phyloP scores from a whole-genome alignment of 2,329 filamentous ascomycete species.

The Coniochaeta hoffmannii region DNA sequence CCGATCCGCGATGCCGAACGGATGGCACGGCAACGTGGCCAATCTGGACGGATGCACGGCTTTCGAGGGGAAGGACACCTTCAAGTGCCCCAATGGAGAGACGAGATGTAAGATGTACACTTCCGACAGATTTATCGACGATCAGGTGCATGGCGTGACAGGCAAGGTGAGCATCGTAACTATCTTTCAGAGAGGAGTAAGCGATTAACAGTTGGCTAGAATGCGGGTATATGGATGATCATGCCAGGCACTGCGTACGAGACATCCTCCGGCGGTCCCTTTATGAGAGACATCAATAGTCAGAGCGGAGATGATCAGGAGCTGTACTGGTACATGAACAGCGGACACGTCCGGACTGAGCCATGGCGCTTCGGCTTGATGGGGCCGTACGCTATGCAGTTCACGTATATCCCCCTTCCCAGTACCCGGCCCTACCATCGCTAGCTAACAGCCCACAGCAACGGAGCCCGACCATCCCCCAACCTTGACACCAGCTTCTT shows the following conservation, averaged over 20 bases:
- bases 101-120: conserved; percentile 57
- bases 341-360: conserved; percentile 48
- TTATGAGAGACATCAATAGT: conserved; percentile 46
- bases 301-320: conserved; percentile 45
- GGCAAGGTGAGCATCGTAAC: conserved; percentile 14
- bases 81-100: conserved; percentile 29
- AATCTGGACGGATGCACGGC: conserved; percentile 15
- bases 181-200: background rate
- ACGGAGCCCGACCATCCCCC: conserved; percentile 33
- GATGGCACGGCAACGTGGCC: conserved; percentile 15
- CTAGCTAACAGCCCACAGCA: conserved; percentile 17
- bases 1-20: conserved; percentile 12
- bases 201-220: conserved; percentile 16
- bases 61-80: conserved; percentile 14
- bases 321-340: conserved; percentile 56
- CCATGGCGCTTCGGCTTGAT: conserved; percentile 47
- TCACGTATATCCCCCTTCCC: conserved; percentile 26
- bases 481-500: conserved; percentile 49
- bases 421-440: too few species aligned
- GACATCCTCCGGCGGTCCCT: conserved; percentile 49
- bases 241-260: conserved; percentile 41
- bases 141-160: conserved; percentile 44
- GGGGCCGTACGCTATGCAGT: conserved; percentile 50
- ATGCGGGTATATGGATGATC: conserved; percentile 40
- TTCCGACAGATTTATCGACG: conserved; percentile 53